Evolutionary conservation across 768 basidiomycete species (phyloP).

Genomic region (Lactifluus hygrophoroides): DNA sequence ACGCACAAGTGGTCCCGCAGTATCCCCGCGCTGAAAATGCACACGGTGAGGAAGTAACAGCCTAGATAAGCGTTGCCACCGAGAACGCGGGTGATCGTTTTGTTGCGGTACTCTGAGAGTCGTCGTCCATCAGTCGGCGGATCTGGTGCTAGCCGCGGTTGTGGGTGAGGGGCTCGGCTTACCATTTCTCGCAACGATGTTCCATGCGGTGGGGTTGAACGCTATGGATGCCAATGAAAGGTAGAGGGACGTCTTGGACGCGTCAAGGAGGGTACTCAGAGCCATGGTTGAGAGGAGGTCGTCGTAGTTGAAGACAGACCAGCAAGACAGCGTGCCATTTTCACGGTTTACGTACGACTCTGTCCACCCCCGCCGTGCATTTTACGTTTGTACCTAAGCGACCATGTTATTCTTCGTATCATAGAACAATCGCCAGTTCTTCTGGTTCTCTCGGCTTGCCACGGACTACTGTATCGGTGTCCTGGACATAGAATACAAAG

Average conservation of each 20-base stretch:
- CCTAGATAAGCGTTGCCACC: constrained; percentile 65
- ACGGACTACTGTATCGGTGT: no score
- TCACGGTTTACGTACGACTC: neutral
- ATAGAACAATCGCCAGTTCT: neutral
- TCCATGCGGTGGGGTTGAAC: constrained; percentile 96
- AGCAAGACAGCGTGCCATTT: neutral
- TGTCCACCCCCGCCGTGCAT: no score
- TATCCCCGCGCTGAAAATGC: constrained; percentile 82
- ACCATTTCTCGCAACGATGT: constrained; percentile 91
- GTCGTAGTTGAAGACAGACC: neutral
- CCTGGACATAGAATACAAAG: no score
- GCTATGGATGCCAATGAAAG: constrained; percentile 59
- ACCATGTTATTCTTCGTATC: no score
- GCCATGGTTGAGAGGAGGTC: constrained; percentile 23
- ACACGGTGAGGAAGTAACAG: constrained; percentile 77
- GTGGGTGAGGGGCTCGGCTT: constrained; percentile 21
- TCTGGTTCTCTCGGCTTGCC: no score
- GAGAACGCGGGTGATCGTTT: constrained; percentile 78
- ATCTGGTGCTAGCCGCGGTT: neutral
- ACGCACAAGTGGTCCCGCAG: constrained; percentile 80
- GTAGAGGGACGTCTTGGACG: constrained; percentile 55
- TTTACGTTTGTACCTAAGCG: no score
- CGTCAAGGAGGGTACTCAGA: constrained; percentile 40
- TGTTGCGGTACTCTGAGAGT: constrained; percentile 66
- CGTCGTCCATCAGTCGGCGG: constrained; percentile 22